Base-by-base conservation (phyloP, 2,329 filamentous ascomycete species). In the Parascedosporium putredinis region DNA sequence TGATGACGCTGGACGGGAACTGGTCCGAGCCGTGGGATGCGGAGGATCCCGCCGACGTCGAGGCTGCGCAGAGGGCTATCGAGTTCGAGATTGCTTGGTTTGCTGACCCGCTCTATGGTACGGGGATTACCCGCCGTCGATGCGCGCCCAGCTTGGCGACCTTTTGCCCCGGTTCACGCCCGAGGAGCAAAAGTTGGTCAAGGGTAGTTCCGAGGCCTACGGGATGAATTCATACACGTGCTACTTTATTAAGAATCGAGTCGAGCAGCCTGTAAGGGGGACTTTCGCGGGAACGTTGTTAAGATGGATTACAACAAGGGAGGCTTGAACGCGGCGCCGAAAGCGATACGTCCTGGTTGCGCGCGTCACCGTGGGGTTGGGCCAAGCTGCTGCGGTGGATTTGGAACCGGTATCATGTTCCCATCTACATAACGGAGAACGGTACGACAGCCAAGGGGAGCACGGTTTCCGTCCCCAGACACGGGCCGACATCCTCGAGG, bases 11-110 rank as follows among this genome's bases (percentile, higher is more conserved):
- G 1, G 63, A 68, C 51, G 67, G 67, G 3, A 68, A 70, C 50
- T 69, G 66, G 61, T 66, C 64, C 2, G 64, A 68, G 51, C 67
- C 67, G 0, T 69, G 65, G 64, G 64, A 68, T 46, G 57, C 54
- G 6, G 50, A 58, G 3, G 62, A 66, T 16, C 62, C 63, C 2
- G 56, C 55, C 14, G 66, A 68, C 45, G 54, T 64, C 10, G 64
- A 63, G 36, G 66, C 66, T 1, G 65, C 67, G 5, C 58, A 69
- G 51, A 59, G 66, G n/a, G 63, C 64, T 1, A 60, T 61, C 20
- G 65, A 70, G 47, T 70, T 70, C 24, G 65, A 69, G 50, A 68
- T 69, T 38, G 66, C 59, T 2, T 70, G 67, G 67, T 70, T 67
- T 38, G 65, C 60, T 8, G 64, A 68, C 43, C 66, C 66, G 8